Evolutionary conservation across 1,284 basidiomycete species (phyloP), one percentile per base, ranked within the genome.

Genomic region (Naganishia sp.): DNA sequence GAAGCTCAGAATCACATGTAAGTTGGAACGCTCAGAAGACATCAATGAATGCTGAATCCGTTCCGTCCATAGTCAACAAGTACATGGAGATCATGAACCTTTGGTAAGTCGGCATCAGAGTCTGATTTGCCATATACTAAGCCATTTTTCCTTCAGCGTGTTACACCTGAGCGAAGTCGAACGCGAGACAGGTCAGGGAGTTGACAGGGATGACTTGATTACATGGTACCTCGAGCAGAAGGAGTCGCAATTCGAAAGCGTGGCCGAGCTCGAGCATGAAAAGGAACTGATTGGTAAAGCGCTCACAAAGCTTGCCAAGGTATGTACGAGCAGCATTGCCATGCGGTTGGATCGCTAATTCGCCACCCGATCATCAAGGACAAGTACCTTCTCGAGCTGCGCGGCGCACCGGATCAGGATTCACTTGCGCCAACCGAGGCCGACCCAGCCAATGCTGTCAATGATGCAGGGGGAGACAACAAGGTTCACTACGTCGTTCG

Each of bases 191-290:
- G 88, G 88, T 28, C 84, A 82, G 54, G 94, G 94, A 11, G 81
- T 96, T 28, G 90, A 93, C 75, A 84, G 88, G 56, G 90, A 94
- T 70, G 93, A 94, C 74, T 84, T 99, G 53, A 88, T 96, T 68
- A 91, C 96, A 77, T 96, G 94, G 94, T 99, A 98, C 78, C 84
- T 99, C 61, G 94, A 99, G 81, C 82, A 86, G 69, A 89, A 86
- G 78, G 96, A 99, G 79, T 82, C 84, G 43, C 88, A 93, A 70
- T 83, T 98, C 55, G 86, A 90, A 69, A 87, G 88, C 55, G 84
- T 93, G 16, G 92, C 94, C 64, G 89, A 95, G 75, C 81, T 96
- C n/a, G 92, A 97, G 73, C 88, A 90, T 71, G 92, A 99, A 81
- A 89, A 88, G 73, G 90, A 92, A 77, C 82, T 99, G 66, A 87